Evolutionary conservation across 2,329 filamentous ascomycete species (phyloP).

Genomic region (Penicillium occitanis): DNA sequence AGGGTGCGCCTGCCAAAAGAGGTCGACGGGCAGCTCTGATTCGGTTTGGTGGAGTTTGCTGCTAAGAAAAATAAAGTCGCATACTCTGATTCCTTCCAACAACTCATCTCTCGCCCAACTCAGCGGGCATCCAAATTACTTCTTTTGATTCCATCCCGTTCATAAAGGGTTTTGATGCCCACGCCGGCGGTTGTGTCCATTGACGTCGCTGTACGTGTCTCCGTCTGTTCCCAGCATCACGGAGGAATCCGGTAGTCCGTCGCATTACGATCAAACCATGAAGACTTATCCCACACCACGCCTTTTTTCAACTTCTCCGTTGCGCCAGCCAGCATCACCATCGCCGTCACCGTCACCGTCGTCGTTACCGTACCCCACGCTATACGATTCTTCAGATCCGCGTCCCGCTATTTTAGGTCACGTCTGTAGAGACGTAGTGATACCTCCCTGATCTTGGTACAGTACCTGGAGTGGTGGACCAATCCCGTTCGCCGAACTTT

Average conservation of each 20-base stretch:
- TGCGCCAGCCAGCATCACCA: conserved; percentile 10
- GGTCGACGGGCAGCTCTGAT: neutral
- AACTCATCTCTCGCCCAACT: conserved; percentile 8
- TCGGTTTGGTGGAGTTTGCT: neutral
- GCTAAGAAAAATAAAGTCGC: neutral
- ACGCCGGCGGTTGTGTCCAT: neutral
- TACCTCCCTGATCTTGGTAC: conserved; percentile 18
- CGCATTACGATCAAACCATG: conserved; percentile 23
- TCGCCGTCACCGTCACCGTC: neutral
- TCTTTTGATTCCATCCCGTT: neutral
- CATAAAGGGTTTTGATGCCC: conserved; percentile 15
- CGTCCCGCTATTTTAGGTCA: conserved; percentile 3
- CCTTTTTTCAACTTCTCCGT: conserved; percentile 15
- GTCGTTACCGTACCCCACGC: neutral
- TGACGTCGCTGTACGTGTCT: conserved; percentile 13
- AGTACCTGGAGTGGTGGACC: conserved; percentile 2
- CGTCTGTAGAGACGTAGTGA: conserved; percentile 1
- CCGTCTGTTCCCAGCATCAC: conserved; percentile 16
- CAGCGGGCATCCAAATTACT: conserved; percentile 1
- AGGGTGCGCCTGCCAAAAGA: conserved; percentile 12
- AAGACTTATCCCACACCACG: conserved; percentile 14
- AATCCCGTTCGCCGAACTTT: conserved; percentile 11
- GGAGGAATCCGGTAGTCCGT: conserved; percentile 15
- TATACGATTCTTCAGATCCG: conserved; percentile 2
- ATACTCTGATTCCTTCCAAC: neutral